Evolutionary conservation across 495 filamentous ascomycete genomes (phyloP).

Genomic region (Lichina pygmaea): DNA sequence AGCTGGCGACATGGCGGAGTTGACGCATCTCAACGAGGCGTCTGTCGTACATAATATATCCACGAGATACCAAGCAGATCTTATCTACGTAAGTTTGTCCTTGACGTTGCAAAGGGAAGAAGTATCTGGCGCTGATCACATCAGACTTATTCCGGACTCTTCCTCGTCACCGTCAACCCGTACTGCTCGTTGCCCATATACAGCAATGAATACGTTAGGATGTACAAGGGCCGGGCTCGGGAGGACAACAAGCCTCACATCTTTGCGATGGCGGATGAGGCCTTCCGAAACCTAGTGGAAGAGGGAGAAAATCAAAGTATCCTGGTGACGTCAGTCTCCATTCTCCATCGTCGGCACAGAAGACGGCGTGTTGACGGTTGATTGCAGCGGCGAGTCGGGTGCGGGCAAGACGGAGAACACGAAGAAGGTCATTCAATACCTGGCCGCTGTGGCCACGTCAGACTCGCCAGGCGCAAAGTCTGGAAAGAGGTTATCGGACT

Average conservation of each 20-base stretch:
- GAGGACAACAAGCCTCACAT: conserved; percentile 96
- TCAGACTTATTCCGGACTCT: conserved; percentile 86
- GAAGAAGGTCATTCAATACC: conserved; percentile 97
- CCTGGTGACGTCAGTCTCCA: conserved; percentile 45
- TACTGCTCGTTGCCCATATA: conserved; percentile 92
- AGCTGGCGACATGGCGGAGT: conserved; percentile 94
- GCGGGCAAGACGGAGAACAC: conserved; percentile 99
- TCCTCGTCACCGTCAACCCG: conserved; percentile 91
- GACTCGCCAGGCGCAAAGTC: conserved; percentile 39
- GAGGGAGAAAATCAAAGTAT: conserved; percentile 95
- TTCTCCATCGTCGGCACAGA: not conserved
- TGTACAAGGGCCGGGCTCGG: conserved; percentile 71
- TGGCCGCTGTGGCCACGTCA: conserved; percentile 76
- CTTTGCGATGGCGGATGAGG: conserved; percentile 94
- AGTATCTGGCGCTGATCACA: not conserved
- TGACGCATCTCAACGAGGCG: conserved; percentile 92
- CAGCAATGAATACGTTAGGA: conserved; percentile 83
- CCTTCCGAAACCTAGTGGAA: conserved; percentile 83
- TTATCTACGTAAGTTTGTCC: conserved; percentile 47
- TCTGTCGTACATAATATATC: conserved; percentile 95
- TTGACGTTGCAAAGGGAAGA: not conserved
- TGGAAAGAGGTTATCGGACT: conserved; percentile 43
- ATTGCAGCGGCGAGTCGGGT: conserved; percentile 60
- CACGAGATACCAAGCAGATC: conserved; percentile 73
- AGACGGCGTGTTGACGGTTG: not conserved